Evolutionary conservation across 2,329 filamentous ascomycete species (phyloP).

Genomic region (Aspergillus persii): DNA sequence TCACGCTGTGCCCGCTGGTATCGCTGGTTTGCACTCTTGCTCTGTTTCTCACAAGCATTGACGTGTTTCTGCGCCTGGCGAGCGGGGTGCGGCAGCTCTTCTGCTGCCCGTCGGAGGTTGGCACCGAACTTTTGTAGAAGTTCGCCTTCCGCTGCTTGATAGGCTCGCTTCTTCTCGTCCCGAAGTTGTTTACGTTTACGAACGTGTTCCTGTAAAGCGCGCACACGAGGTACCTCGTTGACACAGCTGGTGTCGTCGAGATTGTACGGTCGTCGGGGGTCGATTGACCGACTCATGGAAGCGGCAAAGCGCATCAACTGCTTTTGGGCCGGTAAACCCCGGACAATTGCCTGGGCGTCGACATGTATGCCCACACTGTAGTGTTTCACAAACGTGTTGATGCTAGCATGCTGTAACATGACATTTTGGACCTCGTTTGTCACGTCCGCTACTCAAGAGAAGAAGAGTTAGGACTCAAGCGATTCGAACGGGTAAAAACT

Average conservation of each 20-base stretch:
- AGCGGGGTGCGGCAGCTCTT: background rate
- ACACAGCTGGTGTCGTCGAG: constrained; percentile 26
- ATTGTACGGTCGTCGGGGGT: constrained; percentile 22
- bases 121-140: constrained; percentile 12
- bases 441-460: constrained; percentile 14
- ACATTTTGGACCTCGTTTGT: constrained; percentile 20
- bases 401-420: constrained; percentile 25
- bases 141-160: constrained; percentile 13
- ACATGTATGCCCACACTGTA: constrained; percentile 28
- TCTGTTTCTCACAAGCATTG: constrained; percentile 15
- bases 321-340: constrained; percentile 20
- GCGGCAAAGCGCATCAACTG: constrained; percentile 24
- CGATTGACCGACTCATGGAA: constrained; percentile 27
- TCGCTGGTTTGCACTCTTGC: constrained; percentile 11
- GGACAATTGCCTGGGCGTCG: constrained; percentile 25
- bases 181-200: constrained; percentile 15
- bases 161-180: constrained; percentile 18
- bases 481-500: background rate
- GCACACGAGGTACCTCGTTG: constrained; percentile 21
- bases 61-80: background rate
- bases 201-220: constrained; percentile 18
- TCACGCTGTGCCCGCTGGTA: constrained; percentile 13
- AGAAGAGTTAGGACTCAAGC: background rate
- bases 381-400: constrained; percentile 27
- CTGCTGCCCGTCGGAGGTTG: constrained; percentile 3